Evolutionary conservation across 2,329 filamentous ascomycete species (phyloP).

Genomic region (Pseudogymnoascus verrucosus): DNA sequence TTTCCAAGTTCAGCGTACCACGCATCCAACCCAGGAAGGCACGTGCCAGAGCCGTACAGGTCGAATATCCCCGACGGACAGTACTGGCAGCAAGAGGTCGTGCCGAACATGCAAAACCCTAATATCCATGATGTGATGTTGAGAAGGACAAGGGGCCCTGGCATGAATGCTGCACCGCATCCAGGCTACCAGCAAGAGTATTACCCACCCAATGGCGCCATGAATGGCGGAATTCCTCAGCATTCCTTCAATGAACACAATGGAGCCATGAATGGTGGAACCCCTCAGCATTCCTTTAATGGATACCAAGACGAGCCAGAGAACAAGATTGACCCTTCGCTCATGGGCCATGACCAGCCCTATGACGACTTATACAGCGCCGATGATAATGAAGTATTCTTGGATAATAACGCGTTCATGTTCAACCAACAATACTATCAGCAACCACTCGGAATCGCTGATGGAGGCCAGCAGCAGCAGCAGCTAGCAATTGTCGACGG

Average conservation of each 20-base stretch:
- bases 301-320: conserved; percentile 14
- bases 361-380: conserved; percentile 16
- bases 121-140: conserved; percentile 36
- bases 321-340: conserved; percentile 23
- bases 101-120: conserved; percentile 16
- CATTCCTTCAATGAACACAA: conserved; percentile 11
- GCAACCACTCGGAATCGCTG: background rate
- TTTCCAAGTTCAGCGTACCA: conserved; percentile 43
- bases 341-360: conserved; percentile 19
- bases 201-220: conserved; percentile 12
- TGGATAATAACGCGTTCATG: conserved; percentile 16
- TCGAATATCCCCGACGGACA: conserved; percentile 36
- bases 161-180: conserved; percentile 24
- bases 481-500: background rate
- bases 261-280: background rate
- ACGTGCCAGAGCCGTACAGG: conserved; percentile 36
- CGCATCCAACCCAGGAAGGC: conserved; percentile 41
- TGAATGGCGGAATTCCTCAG: background rate
- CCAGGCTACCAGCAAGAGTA: conserved; percentile 27
- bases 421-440: conserved; percentile 17
- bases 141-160: conserved; percentile 31
- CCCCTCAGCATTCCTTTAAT: background rate
- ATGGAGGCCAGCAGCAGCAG: background rate
- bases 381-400: conserved; percentile 18
- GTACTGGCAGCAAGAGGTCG: conserved; percentile 38